Conservation (phyloP, 2,329 filamentous ascomycete genomes). For the Gnomoniopsis sp. region DNA sequence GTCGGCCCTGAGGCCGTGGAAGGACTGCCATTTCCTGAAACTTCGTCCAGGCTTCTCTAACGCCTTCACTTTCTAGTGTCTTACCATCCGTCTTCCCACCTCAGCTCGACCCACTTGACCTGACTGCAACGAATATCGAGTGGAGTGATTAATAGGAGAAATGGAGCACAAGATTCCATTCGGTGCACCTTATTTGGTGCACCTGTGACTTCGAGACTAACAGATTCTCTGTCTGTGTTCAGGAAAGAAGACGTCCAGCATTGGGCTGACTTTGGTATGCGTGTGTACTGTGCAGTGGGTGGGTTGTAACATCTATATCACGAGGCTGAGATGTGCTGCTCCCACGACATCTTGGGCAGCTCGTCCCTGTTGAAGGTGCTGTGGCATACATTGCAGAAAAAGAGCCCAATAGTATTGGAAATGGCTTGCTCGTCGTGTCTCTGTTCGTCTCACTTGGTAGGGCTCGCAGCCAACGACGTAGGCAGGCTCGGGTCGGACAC, state of each 20-base stretch:
- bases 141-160: conserved; percentile 25
- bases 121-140: conserved; percentile 37
- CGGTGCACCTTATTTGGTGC: not conserved
- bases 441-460: conserved; percentile 20
- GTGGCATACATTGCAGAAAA: not conserved
- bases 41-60: too few species aligned
- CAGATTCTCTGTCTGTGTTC: too few species aligned
- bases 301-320: not conserved
- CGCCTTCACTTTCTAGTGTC: too few species aligned
- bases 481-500: not conserved
- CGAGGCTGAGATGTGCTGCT: conserved; percentile 1
- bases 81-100: too few species aligned
- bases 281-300: conserved; percentile 3
- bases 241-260: not conserved
- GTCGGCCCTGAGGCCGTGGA: too few species aligned
- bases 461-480: conserved; percentile 15
- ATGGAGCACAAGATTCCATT: not conserved
- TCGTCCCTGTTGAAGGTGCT: conserved; percentile 6
- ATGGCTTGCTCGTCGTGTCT: conserved; percentile 14
- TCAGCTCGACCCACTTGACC: conserved; percentile 23
- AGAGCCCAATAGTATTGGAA: conserved; percentile 1
- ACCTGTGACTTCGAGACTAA: not conserved
- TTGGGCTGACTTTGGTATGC: not conserved
- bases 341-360: not conserved
- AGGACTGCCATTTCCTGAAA: too few species aligned